Conservation (phyloP, 2,329 filamentous ascomycete species). For the Septoria petroselini region DNA sequence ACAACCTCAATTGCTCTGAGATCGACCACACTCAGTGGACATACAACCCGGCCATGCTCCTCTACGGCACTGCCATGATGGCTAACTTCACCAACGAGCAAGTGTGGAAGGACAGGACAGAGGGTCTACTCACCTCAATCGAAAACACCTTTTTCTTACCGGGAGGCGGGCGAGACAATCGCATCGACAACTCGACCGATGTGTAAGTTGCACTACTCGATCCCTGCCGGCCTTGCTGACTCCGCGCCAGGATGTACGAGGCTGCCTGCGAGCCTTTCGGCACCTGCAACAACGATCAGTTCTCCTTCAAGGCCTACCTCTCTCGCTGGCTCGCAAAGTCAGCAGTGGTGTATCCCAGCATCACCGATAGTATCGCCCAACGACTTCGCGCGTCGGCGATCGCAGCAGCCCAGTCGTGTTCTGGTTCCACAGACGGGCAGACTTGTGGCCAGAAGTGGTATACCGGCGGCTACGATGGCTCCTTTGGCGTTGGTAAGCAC, state of each 20-base stretch:
- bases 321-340: slow-evolving; percentile 59
- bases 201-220: slow-evolving; percentile 38
- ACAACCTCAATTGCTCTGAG: slow-evolving; percentile 50
- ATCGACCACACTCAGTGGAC: slow-evolving; percentile 55
- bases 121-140: slow-evolving; percentile 57
- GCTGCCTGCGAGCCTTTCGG: slow-evolving; percentile 60
- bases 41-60: slow-evolving; percentile 56
- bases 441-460: slow-evolving; percentile 50
- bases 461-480: slow-evolving; percentile 43
- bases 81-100: slow-evolving; percentile 50
- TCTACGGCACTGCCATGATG: slow-evolving; percentile 56
- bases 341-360: slow-evolving; percentile 45
- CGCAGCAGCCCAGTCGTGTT: slow-evolving; percentile 46
- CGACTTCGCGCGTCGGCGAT: slow-evolving; percentile 43
- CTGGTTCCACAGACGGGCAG: slow-evolving; percentile 40
- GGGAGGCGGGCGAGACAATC: slow-evolving; percentile 26
- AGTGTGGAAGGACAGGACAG: slow-evolving; percentile 57
- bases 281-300: slow-evolving; percentile 68
- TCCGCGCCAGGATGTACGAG: slow-evolving; percentile 55
- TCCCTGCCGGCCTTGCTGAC: background rate
- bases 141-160: slow-evolving; percentile 55
- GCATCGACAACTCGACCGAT: slow-evolving; percentile 43
- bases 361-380: slow-evolving; percentile 39
- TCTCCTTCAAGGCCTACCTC: slow-evolving; percentile 73
- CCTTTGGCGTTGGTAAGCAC: slow-evolving; percentile 34